Percentiles rank a stretch among this genome's conserved stretches.
phyloP scores from a whole-genome alignment of 208 protist genomes.

The Trypanosomatidae sp. region DNA sequence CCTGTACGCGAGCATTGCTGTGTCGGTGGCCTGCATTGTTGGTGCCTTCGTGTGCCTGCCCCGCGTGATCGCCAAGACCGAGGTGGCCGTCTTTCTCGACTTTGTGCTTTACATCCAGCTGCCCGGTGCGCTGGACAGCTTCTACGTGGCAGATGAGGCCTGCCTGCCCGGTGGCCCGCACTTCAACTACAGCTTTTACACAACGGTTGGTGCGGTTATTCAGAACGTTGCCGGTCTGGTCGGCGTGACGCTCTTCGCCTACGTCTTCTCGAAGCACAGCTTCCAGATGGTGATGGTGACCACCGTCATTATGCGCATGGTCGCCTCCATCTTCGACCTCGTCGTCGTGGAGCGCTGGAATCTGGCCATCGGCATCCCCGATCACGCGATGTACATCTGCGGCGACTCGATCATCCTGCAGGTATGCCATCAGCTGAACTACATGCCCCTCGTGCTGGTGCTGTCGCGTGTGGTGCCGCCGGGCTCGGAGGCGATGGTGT shows the following conservation, averaged over 20 bases:
- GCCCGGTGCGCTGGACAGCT: constrained; percentile 59
- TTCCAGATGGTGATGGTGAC: constrained; percentile 66
- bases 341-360: constrained; percentile 84
- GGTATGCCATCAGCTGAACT: constrained; percentile 71
- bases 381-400: constrained; percentile 73
- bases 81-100: constrained; percentile 54
- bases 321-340: constrained; percentile 69
- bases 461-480: constrained; percentile 82
- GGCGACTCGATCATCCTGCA: constrained; percentile 72
- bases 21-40: constrained; percentile 34
- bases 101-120: constrained; percentile 60
- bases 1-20: constrained; percentile 34
- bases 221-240: constrained; percentile 51
- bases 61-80: constrained; percentile 59
- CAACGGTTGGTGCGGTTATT: constrained; percentile 50
- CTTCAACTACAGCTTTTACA: constrained; percentile 72
- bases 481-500: constrained; percentile 80
- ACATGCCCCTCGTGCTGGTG: constrained; percentile 81
- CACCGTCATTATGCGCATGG: constrained; percentile 56
- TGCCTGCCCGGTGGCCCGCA: constrained; percentile 61
- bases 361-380: constrained; percentile 46
- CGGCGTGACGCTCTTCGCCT: constrained; percentile 59
- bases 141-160: constrained; percentile 41
- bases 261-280: constrained; percentile 66
- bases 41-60: constrained; percentile 65